phyloP scores from a whole-genome alignment of 257 asterid species.

The Primulina eburnea region DNA sequence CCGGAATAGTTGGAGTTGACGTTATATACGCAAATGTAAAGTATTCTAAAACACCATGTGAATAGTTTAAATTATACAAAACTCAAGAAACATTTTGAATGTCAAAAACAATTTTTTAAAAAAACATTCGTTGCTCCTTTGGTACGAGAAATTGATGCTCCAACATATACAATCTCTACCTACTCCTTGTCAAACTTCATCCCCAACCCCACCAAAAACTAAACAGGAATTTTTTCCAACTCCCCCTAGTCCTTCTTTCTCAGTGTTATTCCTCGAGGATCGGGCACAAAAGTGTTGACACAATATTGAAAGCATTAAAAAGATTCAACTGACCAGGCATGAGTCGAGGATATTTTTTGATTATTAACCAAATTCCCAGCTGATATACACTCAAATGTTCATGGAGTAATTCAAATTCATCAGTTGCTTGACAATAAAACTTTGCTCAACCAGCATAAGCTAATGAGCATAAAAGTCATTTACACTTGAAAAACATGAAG shows the following conservation, averaged over 20 bases:
- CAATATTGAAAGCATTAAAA: background rate
- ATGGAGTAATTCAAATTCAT: background rate
- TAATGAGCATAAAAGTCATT: background rate
- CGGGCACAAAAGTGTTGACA: background rate
- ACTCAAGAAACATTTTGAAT: too few species aligned
- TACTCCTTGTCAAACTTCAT: background rate
- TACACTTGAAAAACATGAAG: background rate
- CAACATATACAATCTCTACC: background rate
- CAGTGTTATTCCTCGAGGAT: background rate
- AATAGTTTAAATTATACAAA: too few species aligned
- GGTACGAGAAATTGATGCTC: too few species aligned
- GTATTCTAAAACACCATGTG: too few species aligned
- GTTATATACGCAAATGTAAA: too few species aligned
- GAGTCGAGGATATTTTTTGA: too few species aligned
- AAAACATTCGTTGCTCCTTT: too few species aligned
- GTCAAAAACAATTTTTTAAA: too few species aligned
- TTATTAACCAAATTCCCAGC: too few species aligned
- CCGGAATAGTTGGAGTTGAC: too few species aligned
- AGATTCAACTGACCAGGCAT: background rate
- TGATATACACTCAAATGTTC: background rate
- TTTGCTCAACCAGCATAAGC: background rate
- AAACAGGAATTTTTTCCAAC: background rate
- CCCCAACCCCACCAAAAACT: background rate
- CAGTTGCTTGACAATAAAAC: background rate
- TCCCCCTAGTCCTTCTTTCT: background rate